Evolutionary conservation across 2,329 filamentous ascomycete genomes (phyloP).

Genomic region (Fusarium albidum): DNA sequence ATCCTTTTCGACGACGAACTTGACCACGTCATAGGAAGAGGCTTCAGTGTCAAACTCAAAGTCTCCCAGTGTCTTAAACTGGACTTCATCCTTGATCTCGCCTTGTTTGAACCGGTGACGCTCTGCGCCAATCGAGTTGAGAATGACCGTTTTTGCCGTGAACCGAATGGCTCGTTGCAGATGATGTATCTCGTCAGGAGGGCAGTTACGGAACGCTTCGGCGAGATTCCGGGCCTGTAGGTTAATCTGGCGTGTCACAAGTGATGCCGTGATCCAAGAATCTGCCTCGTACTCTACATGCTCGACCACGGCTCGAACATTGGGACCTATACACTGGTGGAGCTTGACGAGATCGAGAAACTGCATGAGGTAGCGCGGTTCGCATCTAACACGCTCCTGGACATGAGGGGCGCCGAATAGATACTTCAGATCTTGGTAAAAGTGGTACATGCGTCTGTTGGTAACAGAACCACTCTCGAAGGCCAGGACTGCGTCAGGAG

Average conservation of each 20-base stretch:
- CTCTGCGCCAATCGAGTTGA: constrained; percentile 91
- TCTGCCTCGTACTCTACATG: constrained; percentile 99
- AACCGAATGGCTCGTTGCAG: constrained; percentile 77
- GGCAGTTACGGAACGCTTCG: constrained; percentile 79
- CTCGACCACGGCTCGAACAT: constrained; percentile 87
- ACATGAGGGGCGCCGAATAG: constrained; percentile 89
- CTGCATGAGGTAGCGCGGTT: constrained; percentile 89
- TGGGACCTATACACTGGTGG: constrained; percentile 96
- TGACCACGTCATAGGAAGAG: constrained; percentile 74
- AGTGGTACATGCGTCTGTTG: constrained; percentile 95
- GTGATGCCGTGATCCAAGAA: constrained; percentile 94
- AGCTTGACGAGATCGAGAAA: constrained; percentile 96
- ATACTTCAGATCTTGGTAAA: constrained; percentile 94
- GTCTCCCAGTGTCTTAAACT: constrained; percentile 79
- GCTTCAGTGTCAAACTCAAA: constrained; percentile 79
- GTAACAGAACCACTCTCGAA: constrained; percentile 96
- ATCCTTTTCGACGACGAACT: constrained; percentile 87
- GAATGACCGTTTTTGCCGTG: constrained; percentile 82
- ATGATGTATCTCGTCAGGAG: constrained; percentile 69
- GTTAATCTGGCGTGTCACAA: constrained; percentile 95
- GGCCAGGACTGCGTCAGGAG: constrained; percentile 83
- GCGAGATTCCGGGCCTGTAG: constrained; percentile 87
- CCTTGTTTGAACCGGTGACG: constrained; percentile 83
- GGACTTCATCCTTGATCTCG: constrained; percentile 86
- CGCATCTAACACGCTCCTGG: constrained; percentile 81